A percentile compares a stretch with the other conserved stretches of the same genome.
Conservation (phyloP, 2,329 filamentous ascomycete species). For the Thelonectria rubi region DNA sequence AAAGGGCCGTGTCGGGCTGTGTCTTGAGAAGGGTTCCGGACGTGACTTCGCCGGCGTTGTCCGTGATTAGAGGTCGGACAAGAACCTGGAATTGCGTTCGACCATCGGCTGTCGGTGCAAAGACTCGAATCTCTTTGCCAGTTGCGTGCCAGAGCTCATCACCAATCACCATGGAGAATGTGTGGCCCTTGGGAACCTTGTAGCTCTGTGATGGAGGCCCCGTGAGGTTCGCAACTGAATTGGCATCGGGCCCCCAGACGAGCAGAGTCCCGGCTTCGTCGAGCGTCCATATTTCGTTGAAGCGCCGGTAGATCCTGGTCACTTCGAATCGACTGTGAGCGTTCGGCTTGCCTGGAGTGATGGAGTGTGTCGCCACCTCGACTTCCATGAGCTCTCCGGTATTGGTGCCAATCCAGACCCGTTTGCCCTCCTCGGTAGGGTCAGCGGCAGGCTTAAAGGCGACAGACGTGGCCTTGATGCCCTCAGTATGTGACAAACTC, state of each 20-base stretch:
- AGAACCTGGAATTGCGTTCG: constrained; percentile 79
- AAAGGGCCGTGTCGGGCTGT: constrained; percentile 81
- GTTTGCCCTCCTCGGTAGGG: constrained; percentile 80
- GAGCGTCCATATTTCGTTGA: constrained; percentile 91
- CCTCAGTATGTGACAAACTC: constrained; percentile 85
- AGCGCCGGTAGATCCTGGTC: constrained; percentile 84
- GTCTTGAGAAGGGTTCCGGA: constrained; percentile 80
- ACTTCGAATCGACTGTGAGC: constrained; percentile 84
- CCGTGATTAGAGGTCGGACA: constrained; percentile 73
- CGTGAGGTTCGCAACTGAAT: constrained; percentile 77
- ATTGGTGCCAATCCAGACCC: constrained; percentile 90
- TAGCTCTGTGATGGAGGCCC: constrained; percentile 77
- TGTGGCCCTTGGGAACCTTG: constrained; percentile 81
- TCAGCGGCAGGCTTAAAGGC: constrained; percentile 85
- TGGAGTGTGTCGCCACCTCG: constrained; percentile 77
- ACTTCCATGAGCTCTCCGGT: constrained; percentile 89
- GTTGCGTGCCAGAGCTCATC: constrained; percentile 87
- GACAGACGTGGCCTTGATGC: constrained; percentile 80
- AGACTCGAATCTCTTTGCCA: constrained; percentile 88
- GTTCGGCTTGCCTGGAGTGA: constrained; percentile 72
- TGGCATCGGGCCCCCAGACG: constrained; percentile 82
- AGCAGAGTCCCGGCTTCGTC: constrained; percentile 89
- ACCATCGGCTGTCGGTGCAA: constrained; percentile 75
- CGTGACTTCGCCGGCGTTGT: constrained; percentile 85
- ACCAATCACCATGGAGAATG: constrained; percentile 87